phyloP scores from a whole-genome alignment of 202 grass and related monocot genomes.

The Setaria italica region DNA sequence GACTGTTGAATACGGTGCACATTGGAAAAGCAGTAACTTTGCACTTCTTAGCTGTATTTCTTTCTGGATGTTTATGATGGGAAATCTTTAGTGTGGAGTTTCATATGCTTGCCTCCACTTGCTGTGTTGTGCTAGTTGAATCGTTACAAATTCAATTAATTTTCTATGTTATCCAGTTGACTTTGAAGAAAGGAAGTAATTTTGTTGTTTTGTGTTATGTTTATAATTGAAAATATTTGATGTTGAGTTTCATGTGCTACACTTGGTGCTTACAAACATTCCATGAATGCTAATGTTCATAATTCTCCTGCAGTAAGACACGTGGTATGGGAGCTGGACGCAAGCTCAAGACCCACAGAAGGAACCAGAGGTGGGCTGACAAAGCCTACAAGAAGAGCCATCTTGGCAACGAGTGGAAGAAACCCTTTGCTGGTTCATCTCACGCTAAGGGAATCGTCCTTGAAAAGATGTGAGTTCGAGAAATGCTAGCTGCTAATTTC shows the following conservation, averaged over 20 bases:
- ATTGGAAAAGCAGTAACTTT: neutral
- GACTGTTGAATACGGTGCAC: neutral
- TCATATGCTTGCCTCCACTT: neutral
- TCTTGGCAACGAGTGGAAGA: slow-evolving; percentile 84
- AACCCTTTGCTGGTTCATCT: slow-evolving; percentile 74
- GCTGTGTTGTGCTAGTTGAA: neutral
- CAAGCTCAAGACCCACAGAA: slow-evolving; percentile 71
- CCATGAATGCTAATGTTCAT: slow-evolving; percentile 3
- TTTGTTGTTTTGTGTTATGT: neutral
- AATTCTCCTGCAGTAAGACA: slow-evolving; percentile 54
- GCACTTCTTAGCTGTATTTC: neutral
- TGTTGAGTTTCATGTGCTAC: neutral
- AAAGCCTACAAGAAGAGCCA: slow-evolving; percentile 78
- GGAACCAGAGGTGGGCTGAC: slow-evolving; percentile 71
- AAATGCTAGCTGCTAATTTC: neutral
- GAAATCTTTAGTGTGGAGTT: neutral
- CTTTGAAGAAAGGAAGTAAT: neutral
- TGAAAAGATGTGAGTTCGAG: slow-evolving; percentile 63
- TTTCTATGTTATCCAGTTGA: neutral
- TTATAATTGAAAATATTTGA: neutral
- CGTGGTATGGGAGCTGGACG: slow-evolving; percentile 73
- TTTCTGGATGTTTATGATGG: neutral
- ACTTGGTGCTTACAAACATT: neutral
- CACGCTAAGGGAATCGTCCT: slow-evolving; percentile 83
- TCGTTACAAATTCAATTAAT: neutral